Evolutionary conservation across 495 filamentous ascomycete species (phyloP), one percentile per base, ranked within the genome.

Genomic region (Penicillium coffeae): DNA sequence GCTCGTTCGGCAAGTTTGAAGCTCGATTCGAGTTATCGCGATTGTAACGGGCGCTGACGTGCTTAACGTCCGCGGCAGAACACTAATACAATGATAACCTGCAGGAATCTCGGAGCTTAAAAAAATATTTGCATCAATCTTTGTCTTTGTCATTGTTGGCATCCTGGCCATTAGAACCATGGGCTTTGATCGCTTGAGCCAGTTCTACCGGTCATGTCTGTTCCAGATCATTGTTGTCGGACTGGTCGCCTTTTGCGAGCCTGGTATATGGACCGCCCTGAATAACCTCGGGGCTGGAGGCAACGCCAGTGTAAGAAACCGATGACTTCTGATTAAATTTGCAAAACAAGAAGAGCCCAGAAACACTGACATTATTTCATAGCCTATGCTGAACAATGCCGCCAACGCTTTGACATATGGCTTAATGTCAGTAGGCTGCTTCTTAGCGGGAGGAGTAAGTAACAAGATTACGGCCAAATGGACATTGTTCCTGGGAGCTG

Each of bases 211-310:
- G 43, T 76, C 73, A 34, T 74, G 76, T 20, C 59, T 80, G 2
- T 79, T 76, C 59, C 78, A 81, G 50, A 75, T 77, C 30, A 69
- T 82, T 39, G 58, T 81, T 4, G 70, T 81, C 14, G 80, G 79
- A 10, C 48, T 76, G 27, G 76, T 82, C 33, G 74, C 71, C 1
- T 81, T 82, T 58, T 76, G 76, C 8, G 74, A 80, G 43, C 78
- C 78, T 0, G 80, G 79, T 1, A 77, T 83, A 27, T 83, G 79
- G 80, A 80, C 76, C 38, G 79, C 80, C 2, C 56, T 82, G 38
- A 81, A 77, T 50, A 76, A 68, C 55, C 72, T 78, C 3, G 80
- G 80, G 20, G 79, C 79, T 0, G 80, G 80, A 42, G 79, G 80
- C 10, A 71, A 75, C 45, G 75, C 80, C 19, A 70, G 67, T 32